phyloP scores from a whole-genome alignment of 2,329 filamentous ascomycete genomes.

The Calonectria montana region DNA sequence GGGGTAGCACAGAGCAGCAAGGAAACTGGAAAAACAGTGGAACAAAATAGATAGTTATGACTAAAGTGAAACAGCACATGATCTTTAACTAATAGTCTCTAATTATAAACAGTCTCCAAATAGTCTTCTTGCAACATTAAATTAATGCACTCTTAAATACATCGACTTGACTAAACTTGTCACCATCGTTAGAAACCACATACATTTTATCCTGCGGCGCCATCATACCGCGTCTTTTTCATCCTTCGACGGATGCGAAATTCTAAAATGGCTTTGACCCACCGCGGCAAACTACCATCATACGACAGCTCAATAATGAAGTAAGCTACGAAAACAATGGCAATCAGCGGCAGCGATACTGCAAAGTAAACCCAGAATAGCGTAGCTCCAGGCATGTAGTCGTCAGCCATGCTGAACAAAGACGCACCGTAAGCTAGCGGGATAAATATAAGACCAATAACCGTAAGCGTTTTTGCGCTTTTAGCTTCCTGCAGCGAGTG shows the following conservation, averaged over 20 bases:
- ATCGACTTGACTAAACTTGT: too few species aligned
- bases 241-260: background rate
- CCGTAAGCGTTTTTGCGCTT: background rate
- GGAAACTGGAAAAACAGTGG: too few species aligned
- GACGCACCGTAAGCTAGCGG: background rate
- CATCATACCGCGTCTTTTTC: background rate
- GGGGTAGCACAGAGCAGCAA: too few species aligned
- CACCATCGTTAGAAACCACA: background rate
- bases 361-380: constrained; percentile 13
- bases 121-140: too few species aligned
- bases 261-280: background rate
- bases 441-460: constrained; percentile 13
- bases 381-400: background rate
- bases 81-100: too few species aligned
- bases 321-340: background rate
- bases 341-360: background rate
- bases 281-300: background rate
- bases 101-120: too few species aligned
- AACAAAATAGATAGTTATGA: too few species aligned
- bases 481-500: constrained; percentile 1
- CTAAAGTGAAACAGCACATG: too few species aligned
- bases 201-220: background rate
- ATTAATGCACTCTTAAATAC: too few species aligned
- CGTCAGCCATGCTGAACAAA: constrained; percentile 7
- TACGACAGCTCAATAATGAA: background rate